Evolutionary conservation across 352 stramenopile genomes (phyloP).

Genomic region (Globisporangium spiculum): DNA sequence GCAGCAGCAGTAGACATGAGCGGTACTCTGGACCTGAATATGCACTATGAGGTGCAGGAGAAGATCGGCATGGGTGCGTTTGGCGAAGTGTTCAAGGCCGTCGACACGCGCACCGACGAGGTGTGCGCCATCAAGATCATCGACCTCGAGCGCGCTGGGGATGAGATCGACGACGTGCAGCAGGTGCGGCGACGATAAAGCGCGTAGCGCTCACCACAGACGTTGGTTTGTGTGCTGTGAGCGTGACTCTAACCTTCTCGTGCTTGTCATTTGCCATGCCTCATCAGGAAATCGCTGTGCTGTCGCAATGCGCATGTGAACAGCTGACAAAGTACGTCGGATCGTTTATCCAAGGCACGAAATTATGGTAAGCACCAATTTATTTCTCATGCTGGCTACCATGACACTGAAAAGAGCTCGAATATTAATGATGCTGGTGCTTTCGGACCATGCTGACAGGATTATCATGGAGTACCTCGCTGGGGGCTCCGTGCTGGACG

Average conservation of each 20-base stretch:
- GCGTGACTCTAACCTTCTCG: not conserved
- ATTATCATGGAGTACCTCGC: slow-evolving; percentile 96
- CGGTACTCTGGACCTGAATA: slow-evolving; percentile 40
- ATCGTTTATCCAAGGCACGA: slow-evolving; percentile 81
- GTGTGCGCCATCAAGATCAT: slow-evolving; percentile 85
- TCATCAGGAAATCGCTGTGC: slow-evolving; percentile 85
- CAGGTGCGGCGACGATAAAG: slow-evolving; percentile 34
- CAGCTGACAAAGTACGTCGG: slow-evolving; percentile 90
- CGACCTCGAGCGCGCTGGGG: slow-evolving; percentile 76
- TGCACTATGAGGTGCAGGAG: slow-evolving; percentile 77
- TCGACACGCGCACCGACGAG: slow-evolving; percentile 67
- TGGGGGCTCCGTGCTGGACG: slow-evolving; percentile 87
- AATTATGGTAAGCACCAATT: slow-evolving; percentile 51
- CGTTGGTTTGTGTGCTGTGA: not conserved
- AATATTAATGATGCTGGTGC: not conserved
- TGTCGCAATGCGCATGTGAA: slow-evolving; percentile 86
- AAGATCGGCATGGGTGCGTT: slow-evolving; percentile 82
- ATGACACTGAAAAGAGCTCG: not conserved
- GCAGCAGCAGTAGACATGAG: slow-evolving; percentile 29
- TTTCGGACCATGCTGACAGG: slow-evolving; percentile 27
- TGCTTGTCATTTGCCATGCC: not conserved
- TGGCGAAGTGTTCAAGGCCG: slow-evolving; percentile 75
- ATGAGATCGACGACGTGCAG: slow-evolving; percentile 87
- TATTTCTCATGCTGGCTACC: not conserved
- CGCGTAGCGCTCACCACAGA: not conserved